Evolutionary conservation across 2,329 filamentous ascomycete genomes (phyloP).

Genomic region (Diaporthe helianthi): DNA sequence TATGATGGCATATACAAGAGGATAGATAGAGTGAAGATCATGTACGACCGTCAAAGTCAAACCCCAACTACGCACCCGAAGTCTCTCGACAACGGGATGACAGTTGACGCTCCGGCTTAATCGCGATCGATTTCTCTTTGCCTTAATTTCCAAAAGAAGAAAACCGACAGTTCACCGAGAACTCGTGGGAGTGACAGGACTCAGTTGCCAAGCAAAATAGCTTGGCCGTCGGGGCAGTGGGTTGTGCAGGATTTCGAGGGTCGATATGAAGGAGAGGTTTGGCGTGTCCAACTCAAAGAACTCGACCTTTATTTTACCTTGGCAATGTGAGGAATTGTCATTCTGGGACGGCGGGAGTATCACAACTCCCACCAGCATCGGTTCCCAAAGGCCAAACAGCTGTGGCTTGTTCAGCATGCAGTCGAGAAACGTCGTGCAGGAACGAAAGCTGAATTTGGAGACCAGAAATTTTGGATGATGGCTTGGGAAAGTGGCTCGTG

Average conservation of each 20-base stretch:
- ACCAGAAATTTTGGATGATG: constrained; percentile 20
- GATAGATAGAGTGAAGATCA: constrained; percentile 38
- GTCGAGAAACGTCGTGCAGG: background rate
- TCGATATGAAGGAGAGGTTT: background rate
- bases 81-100: constrained; percentile 79
- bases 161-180: constrained; percentile 80
- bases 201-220: constrained; percentile 66
- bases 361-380: background rate
- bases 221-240: constrained; percentile 62
- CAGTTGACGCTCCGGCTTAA: constrained; percentile 99
- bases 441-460: background rate
- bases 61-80: constrained; percentile 83
- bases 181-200: constrained; percentile 66
- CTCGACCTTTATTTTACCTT: background rate
- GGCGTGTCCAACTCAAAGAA: background rate
- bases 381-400: background rate
- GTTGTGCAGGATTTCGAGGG: constrained; percentile 21
- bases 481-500: background rate
- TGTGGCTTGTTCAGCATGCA: background rate
- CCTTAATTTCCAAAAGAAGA: constrained; percentile 52
- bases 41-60: constrained; percentile 97
- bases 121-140: constrained; percentile 87
- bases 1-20: constrained; percentile 20
- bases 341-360: background rate
- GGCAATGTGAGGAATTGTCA: too few relatives aligned